These are phyloP conservation scores for Helminthosporium solani DNA, from an alignment of 2,329 filamentous ascomycete species.

Conservation along the genomic window DNA sequence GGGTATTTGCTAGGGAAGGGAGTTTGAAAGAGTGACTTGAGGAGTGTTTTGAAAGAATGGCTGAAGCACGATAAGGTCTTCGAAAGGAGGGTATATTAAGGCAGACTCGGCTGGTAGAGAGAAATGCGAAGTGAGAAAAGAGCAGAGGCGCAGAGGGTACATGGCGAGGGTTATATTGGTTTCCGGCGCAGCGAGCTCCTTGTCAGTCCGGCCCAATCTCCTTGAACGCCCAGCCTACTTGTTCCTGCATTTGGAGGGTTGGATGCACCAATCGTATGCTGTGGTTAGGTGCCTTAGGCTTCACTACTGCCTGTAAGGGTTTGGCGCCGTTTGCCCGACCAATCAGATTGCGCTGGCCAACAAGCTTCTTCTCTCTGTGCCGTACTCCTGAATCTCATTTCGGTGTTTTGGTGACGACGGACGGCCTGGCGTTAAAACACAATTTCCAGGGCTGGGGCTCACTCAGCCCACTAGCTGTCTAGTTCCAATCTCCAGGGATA, in stretches of 20 bases:
- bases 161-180: not conserved
- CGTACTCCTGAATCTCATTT: too few relatives aligned
- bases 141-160: not conserved
- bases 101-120: conserved; percentile 15
- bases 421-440: not conserved
- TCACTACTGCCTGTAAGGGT: not conserved
- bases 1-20: conserved; percentile 12
- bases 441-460: too few relatives aligned
- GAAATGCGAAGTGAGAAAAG: conserved; percentile 12
- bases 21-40: conserved; percentile 4
- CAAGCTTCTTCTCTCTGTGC: not conserved
- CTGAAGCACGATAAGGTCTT: conserved; percentile 32
- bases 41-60: conserved; percentile 22
- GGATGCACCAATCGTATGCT: not conserved
- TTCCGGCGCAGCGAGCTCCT: not conserved
- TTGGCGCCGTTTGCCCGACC: not conserved
- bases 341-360: not conserved
- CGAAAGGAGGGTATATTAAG: conserved; percentile 2
- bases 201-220: conserved; percentile 15
- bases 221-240: conserved; percentile 6
- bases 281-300: not conserved
- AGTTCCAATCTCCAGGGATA: not conserved
- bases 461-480: not conserved
- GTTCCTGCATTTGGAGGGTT: conserved; percentile 27
- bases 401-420: not conserved